Evolutionary conservation across 2,329 filamentous ascomycete genomes (phyloP).

Genomic region (Aspergillus luchuensis): DNA sequence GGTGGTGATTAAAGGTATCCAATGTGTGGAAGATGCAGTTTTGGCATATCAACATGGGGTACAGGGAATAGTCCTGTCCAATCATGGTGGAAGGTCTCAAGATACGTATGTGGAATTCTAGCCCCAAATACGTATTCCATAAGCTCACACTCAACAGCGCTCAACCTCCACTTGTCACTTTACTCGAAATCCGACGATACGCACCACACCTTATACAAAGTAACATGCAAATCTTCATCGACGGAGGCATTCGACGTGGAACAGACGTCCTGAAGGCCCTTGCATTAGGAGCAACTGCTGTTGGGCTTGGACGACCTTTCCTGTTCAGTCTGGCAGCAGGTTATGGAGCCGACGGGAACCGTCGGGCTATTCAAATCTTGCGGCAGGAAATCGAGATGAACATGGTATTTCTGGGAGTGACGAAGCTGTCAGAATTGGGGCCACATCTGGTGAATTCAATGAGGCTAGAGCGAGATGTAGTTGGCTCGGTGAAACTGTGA

Average conservation of each 20-base stretch:
- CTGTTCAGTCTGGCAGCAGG: slow-evolving; percentile 57
- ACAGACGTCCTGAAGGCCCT: slow-evolving; percentile 69
- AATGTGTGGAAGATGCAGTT: slow-evolving; percentile 53
- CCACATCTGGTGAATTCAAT: slow-evolving; percentile 36
- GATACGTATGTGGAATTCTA: slow-evolving; percentile 36
- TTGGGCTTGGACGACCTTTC: slow-evolving; percentile 64
- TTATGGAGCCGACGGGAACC: slow-evolving; percentile 63
- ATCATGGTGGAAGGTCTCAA: slow-evolving; percentile 51
- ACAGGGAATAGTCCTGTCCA: slow-evolving; percentile 47
- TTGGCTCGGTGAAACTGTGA: slow-evolving; percentile 34
- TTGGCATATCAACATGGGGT: slow-evolving; percentile 49
- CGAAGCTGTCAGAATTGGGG: slow-evolving; percentile 28
- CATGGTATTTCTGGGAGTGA: slow-evolving; percentile 38
- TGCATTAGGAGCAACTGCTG: slow-evolving; percentile 65
- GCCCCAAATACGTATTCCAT: not conserved
- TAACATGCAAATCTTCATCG: slow-evolving; percentile 63
- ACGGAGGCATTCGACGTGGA: slow-evolving; percentile 66
- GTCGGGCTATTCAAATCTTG: slow-evolving; percentile 40
- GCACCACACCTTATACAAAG: slow-evolving; percentile 61
- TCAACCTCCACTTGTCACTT: slow-evolving; percentile 56
- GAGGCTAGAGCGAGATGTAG: slow-evolving; percentile 35
- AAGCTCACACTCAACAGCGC: slow-evolving; percentile 20
- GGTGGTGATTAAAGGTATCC: slow-evolving; percentile 46
- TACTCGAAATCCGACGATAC: slow-evolving; percentile 64
- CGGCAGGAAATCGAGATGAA: slow-evolving; percentile 38